Conservation (phyloP, 208 protist genomes). For the Entamoeba invadens region DNA sequence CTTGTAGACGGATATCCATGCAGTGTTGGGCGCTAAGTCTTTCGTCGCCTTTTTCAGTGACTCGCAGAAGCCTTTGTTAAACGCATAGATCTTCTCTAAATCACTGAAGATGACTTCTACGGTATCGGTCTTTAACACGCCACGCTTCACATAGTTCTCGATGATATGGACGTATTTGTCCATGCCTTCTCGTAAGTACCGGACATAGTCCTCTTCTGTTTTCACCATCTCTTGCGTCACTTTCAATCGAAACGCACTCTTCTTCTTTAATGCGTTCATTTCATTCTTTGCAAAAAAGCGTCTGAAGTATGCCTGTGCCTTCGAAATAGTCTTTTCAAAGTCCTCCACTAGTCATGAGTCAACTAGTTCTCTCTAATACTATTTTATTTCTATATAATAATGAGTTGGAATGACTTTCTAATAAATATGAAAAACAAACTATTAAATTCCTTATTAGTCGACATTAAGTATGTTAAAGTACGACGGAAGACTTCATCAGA, state of each 20-base stretch:
- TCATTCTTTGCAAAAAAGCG: background rate
- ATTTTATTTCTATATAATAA: no score
- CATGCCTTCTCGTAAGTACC: background rate
- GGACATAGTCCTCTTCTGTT: background rate
- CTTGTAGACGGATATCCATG: background rate
- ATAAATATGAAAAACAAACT: background rate
- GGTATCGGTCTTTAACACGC: background rate
- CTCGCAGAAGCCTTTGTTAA: background rate
- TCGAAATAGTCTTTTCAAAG: background rate
- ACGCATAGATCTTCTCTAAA: background rate
- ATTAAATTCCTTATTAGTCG: background rate
- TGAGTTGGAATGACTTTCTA: no score
- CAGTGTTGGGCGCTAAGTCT: background rate
- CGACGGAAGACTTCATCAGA: background rate
- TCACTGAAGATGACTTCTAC: background rate
- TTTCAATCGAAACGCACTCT: background rate
- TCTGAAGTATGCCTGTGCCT: background rate
- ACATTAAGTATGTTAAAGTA: background rate
- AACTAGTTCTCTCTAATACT: background rate
- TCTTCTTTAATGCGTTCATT: background rate
- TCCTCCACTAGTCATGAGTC: background rate
- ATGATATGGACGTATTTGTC: background rate
- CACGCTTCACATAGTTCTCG: background rate
- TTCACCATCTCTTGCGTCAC: background rate
- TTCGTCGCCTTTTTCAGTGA: background rate